These are phyloP conservation scores for Phytophthora pini DNA, from an alignment of 352 stramenopile species.

Conservation along the genomic window DNA sequence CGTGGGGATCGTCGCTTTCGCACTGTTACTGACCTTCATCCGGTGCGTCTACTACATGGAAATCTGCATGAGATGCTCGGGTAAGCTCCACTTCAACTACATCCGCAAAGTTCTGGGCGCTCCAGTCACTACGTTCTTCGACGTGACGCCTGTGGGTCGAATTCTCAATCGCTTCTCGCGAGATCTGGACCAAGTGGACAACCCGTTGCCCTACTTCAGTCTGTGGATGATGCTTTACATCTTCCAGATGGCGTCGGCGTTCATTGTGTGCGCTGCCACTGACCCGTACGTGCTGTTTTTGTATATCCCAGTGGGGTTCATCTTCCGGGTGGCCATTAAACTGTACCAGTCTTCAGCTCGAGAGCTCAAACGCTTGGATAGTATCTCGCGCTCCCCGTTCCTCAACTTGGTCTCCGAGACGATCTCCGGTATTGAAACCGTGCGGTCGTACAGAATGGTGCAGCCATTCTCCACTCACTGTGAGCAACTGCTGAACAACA, in stretches of 20 bases:
- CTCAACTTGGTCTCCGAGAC: conserved; percentile 94
- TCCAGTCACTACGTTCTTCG: conserved; percentile 70
- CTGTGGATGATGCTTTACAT: conserved; percentile 58
- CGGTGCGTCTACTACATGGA: conserved; percentile 58
- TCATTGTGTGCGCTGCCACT: conserved; percentile 54
- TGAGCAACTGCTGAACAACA: conserved; percentile 46
- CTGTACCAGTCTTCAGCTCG: conserved; percentile 83
- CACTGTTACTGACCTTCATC: conserved; percentile 42
- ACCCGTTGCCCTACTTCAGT: conserved; percentile 56
- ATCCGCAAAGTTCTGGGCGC: conserved; percentile 56
- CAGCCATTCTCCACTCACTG: conserved; percentile 41
- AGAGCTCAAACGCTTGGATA: conserved; percentile 95
- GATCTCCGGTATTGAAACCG: conserved; percentile 92
- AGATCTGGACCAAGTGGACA: conserved; percentile 71
- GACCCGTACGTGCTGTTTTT: conserved; percentile 60
- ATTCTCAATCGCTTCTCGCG: conserved; percentile 75
- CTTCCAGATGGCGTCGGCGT: conserved; percentile 44
- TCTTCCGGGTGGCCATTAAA: conserved; percentile 46
- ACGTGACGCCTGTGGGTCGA: conserved; percentile 65
- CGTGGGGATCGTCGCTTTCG: conserved; percentile 39
- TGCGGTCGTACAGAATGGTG: conserved; percentile 80
- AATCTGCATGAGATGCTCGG: conserved; percentile 54
- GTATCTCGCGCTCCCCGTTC: conserved; percentile 90
- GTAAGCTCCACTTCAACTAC: conserved; percentile 50
- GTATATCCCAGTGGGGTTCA: conserved; percentile 50